Evolutionary conservation across 192 early-diverging fungal species (phyloP).

Genomic region (Coemansia sp.): DNA sequence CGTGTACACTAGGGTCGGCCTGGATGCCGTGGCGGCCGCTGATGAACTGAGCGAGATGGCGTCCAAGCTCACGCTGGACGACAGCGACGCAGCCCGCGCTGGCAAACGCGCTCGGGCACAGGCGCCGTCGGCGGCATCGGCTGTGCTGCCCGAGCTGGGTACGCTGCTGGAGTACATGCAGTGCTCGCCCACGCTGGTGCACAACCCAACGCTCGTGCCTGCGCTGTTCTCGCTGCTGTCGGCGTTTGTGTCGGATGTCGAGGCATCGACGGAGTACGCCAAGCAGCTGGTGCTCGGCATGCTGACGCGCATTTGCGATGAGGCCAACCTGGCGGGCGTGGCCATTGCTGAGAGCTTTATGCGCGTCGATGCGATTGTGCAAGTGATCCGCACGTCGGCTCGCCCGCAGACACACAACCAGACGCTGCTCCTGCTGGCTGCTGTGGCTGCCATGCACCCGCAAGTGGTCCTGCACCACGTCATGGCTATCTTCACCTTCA

Average conservation of each 20-base stretch:
- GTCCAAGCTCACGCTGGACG: conserved; percentile 11
- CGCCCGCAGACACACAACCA: conserved; percentile 96
- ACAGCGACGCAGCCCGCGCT: conserved; percentile 20
- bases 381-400: conserved; percentile 80
- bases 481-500: conserved; percentile 97
- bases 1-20: conserved; percentile 22
- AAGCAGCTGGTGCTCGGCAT: conserved; percentile 81
- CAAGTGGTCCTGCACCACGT: conserved; percentile 85
- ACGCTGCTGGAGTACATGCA: conserved; percentile 76
- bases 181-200: conserved; percentile 55
- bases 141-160: conserved; percentile 58
- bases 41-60: conserved; percentile 25
- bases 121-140: conserved; percentile 21
- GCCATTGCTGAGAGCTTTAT: conserved; percentile 59
- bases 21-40: conserved; percentile 31
- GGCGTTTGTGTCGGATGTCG: conserved; percentile 57
- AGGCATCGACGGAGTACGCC: conserved; percentile 73
- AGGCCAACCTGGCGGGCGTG: conserved; percentile 9
- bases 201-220: conserved; percentile 58
- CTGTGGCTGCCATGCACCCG: conserved; percentile 77
- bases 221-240: conserved; percentile 73
- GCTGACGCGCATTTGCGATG: conserved; percentile 58
- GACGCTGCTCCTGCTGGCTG: conserved; percentile 80
- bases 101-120: conserved; percentile 23
- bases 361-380: conserved; percentile 83